Percentiles rank a stretch among this genome's conserved stretches.
Conservation (phyloP, 192 early-diverging fungal species). For the Umbelopsis vinacea region DNA sequence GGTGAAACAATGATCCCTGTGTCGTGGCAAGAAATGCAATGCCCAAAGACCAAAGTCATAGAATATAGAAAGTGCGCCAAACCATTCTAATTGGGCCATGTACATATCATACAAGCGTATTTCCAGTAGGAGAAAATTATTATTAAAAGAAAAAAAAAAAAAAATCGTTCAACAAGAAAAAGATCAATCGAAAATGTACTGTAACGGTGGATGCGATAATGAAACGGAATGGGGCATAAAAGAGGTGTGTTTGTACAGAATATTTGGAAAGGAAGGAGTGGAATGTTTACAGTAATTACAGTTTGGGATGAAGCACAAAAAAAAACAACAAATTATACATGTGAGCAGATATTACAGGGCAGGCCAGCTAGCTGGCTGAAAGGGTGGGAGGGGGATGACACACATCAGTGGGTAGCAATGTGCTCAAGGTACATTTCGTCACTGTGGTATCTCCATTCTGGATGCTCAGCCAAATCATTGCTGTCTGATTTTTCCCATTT, state of each 20-base stretch:
- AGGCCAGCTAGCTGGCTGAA: no score
- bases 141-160: neutral
- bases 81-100: slow-evolving; percentile 54
- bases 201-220: no score
- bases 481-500: slow-evolving; percentile 35
- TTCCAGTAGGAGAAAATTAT: neutral
- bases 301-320: neutral
- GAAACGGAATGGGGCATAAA: no score
- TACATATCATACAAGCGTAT: slow-evolving; percentile 7
- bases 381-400: no score
- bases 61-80: slow-evolving; percentile 97
- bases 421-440: slow-evolving; percentile 24
- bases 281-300: slow-evolving; percentile 18
- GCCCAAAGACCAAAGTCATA: slow-evolving; percentile 82
- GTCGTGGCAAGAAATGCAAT: slow-evolving; percentile 99
- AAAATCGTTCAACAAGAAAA: neutral
- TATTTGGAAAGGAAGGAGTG: neutral
- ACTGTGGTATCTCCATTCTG: slow-evolving; percentile 36
- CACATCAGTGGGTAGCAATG: neutral
- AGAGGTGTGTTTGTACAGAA: no score
- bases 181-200: no score
- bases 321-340: neutral
- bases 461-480: slow-evolving; percentile 30
- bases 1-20: slow-evolving; percentile 89
- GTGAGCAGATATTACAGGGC: neutral